Conservation (phyloP, 495 filamentous ascomycete species). For the Hypoxylon trugodes region DNA sequence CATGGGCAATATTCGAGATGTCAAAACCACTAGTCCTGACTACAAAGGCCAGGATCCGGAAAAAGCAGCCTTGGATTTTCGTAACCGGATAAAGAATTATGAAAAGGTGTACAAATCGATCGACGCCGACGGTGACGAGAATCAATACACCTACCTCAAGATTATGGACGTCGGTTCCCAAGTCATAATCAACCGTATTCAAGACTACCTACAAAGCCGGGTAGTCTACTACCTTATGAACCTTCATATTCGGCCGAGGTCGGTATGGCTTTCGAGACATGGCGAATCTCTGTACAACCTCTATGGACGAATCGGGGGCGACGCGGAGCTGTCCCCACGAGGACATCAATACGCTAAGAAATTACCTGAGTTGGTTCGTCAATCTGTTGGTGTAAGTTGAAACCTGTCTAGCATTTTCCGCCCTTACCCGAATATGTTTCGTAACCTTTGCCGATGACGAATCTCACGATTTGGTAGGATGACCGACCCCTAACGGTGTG, state of each 20-base stretch:
- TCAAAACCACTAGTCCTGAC: slow-evolving; percentile 95
- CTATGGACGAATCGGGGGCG: slow-evolving; percentile 86
- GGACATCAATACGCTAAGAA: slow-evolving; percentile 85
- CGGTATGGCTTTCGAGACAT: slow-evolving; percentile 97
- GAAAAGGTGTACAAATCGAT: slow-evolving; percentile 95
- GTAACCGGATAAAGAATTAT: slow-evolving; percentile 93
- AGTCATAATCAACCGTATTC: slow-evolving; percentile 96
- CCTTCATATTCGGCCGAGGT: slow-evolving; percentile 94
- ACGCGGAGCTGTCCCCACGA: slow-evolving; percentile 84
- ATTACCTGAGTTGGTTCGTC: slow-evolving; percentile 79
- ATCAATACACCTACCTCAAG: slow-evolving; percentile 89
- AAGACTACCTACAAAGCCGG: slow-evolving; percentile 94
- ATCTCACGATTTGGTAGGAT: slow-evolving; percentile 44
- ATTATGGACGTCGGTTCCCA: slow-evolving; percentile 95
- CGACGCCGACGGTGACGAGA: slow-evolving; percentile 77
- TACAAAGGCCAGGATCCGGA: slow-evolving; percentile 96
- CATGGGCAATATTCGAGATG: slow-evolving; percentile 96
- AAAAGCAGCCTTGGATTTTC: slow-evolving; percentile 86
- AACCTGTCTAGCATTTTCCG: not conserved
- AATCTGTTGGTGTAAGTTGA: slow-evolving; percentile 74
- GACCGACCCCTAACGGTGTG: slow-evolving; percentile 89
- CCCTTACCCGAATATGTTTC: not conserved
- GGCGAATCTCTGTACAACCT: slow-evolving; percentile 95
- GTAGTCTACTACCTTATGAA: slow-evolving; percentile 99
- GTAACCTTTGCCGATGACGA: not conserved